These are phyloP conservation scores for Monosporascus ibericus DNA, from an alignment of 2,329 filamentous ascomycete species.

Conservation along the genomic window DNA sequence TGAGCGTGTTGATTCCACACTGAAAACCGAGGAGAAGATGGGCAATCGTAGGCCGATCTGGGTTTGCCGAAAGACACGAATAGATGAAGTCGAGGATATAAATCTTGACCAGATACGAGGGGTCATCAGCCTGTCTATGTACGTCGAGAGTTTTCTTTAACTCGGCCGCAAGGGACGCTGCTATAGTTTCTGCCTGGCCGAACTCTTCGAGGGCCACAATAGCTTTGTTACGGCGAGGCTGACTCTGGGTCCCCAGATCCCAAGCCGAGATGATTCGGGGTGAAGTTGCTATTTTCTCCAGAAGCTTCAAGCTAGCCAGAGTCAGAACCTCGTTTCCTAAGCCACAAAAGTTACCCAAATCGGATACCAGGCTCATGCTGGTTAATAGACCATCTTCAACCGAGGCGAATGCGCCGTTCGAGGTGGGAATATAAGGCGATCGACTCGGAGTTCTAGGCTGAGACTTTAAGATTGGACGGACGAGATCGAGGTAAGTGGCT, in stretches of 20 bases:
- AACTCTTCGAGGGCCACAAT: constrained; percentile 83
- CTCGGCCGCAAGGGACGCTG: constrained; percentile 64
- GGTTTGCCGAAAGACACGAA: constrained; percentile 68
- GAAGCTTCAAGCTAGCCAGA: constrained; percentile 70
- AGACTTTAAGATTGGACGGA: constrained; percentile 69
- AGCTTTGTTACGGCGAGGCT: constrained; percentile 70
- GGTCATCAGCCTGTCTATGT: constrained; percentile 61
- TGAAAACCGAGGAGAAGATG: constrained; percentile 86
- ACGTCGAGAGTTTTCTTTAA: constrained; percentile 65
- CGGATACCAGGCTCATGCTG: constrained; percentile 70
- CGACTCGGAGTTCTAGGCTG: constrained; percentile 41
- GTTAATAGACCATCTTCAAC: constrained; percentile 89
- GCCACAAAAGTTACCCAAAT: constrained; percentile 81
- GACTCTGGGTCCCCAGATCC: constrained; percentile 53
- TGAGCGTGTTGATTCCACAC: constrained; percentile 65
- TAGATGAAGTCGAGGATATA: constrained; percentile 83
- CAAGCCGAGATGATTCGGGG: constrained; percentile 70
- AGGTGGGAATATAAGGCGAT: constrained; percentile 21
- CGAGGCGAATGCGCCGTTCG: constrained; percentile 72
- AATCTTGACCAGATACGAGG: constrained; percentile 75
- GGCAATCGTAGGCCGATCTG: constrained; percentile 76
- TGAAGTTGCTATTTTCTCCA: constrained; percentile 83
- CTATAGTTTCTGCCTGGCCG: constrained; percentile 73
- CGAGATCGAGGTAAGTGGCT: constrained; percentile 83
- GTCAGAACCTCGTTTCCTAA: constrained; percentile 77